Base-by-base conservation (phyloP, 805 yeast species). In the Pichia californica region DNA sequence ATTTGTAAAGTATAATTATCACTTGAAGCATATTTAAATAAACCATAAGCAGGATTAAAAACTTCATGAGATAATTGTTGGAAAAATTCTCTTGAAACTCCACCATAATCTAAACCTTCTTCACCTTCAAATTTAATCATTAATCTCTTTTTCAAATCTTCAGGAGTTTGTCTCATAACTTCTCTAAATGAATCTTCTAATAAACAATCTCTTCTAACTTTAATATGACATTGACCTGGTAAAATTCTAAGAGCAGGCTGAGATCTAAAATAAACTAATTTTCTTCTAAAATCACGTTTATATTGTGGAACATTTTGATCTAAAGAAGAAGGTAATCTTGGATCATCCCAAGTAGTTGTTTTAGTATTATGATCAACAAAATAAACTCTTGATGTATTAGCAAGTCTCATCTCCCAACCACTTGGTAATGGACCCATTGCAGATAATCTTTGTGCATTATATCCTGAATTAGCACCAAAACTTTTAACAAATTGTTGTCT, bases 321-420 rank as follows among this genome's bases (percentile, higher is more conserved):
- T 55, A 93, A 71, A 8, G 96, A 86, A 6, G 97, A 88, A 41
- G 99, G 99, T 62, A 93, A 74, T 61, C 99, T 81, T 51, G 99
- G 99, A 63, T 93, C 99, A 67, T 93, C 99, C 99, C 99, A 93
- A 1, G 99, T 93, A 0, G 99, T 93, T 0, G 99, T 93, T 69
- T 93, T 93, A 27, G 99, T 93, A 68, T 93, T 93, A 71, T 93
- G 99, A 66, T 93, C 99, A 52, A 93, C 99, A 64, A 93, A 93
- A 65, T 93, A 93, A 19, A 93, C 99, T 64, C 99, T 79, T 9
- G 99, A 97, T 1, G 99, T 93, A 66, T 93, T 93, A 34, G 99
- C 94, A 59, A 93, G 76, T 67, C 99, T 84, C 99, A 93, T 93
- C 71, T 93, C 99, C 99, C 99, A 93, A 43, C 99, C 99, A 43